Base-by-base conservation (phyloP, 1,284 basidiomycete genomes). In the Cystobasidiaceae sp. region DNA sequence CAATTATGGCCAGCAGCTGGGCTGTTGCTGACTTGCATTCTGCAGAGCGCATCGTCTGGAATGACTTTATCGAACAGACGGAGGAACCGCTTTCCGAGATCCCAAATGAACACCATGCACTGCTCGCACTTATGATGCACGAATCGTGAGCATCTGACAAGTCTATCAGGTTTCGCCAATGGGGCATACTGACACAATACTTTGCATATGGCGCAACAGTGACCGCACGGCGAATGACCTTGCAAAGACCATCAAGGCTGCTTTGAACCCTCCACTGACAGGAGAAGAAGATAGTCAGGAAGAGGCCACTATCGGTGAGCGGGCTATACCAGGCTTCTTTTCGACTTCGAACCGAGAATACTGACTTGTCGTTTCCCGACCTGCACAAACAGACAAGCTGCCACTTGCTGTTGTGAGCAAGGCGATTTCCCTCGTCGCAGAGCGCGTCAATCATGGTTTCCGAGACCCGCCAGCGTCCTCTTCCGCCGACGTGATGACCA, bases 71-170 rank as follows among this genome's bases (percentile, higher is more conserved):
- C 19, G 28, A 67, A 45, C 48, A 61, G 21, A 23, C 37, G 5
- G 64, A 66, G 4, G 69, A 71, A 13, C 66, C 68, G 30, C 52
- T 92, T 11, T 74, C 73, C 5, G 71, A 74, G 6, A 81, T 92
- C 46, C 85, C 89, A 0, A 80, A 84, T 3, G 83, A 86, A 64
- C 82, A 90, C 73, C 80, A 80, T 68, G 83, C 87, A 1, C 78
- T 92, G 21, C 83, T 93, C 71, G 88, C 85, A 1, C 90, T 90
- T 75, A 77, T 91, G 41, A 83, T 83, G 0, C 86, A 89, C 67
- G 88, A 90, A 77, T 90, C 88, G 88, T 88, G 67, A 50, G 79
- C 69, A 33, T 60, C n/a, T n/a, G n/a, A n/a, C n/a, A 21, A 15
- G 19, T 4, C 30, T 34, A 25, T 5, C 21, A 41, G 9, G 21